Conservation (phyloP, 495 filamentous ascomycete genomes). For the Darksidea phi region DNA sequence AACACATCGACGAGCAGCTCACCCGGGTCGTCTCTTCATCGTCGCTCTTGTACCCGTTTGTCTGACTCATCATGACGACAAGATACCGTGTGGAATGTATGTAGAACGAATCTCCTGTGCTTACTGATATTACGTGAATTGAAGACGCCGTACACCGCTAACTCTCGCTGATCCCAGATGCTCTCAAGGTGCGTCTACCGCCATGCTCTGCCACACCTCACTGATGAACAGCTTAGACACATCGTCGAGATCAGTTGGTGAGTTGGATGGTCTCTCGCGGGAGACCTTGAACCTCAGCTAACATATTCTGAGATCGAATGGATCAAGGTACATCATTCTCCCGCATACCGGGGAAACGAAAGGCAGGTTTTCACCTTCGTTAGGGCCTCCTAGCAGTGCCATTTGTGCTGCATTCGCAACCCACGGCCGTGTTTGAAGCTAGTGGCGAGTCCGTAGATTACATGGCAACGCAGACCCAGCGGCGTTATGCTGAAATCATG, state of each 20-base stretch:
- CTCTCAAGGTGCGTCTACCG: conserved; percentile 62
- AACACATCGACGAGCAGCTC: background rate
- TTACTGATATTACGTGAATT: conserved; percentile 18
- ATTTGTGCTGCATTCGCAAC: conserved; percentile 95
- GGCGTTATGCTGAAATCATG: conserved; percentile 92
- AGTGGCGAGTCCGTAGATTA: conserved; percentile 58
- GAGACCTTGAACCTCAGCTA: background rate
- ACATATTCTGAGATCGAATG: conserved; percentile 57
- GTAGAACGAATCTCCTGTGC: conserved; percentile 21
- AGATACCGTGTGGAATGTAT: conserved; percentile 88
- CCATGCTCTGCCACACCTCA: background rate
- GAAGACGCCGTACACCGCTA: conserved; percentile 6
- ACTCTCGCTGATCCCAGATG: conserved; percentile 55
- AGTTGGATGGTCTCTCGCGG: conserved; percentile 9
- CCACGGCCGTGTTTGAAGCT: conserved; percentile 73
- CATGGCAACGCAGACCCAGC: conserved; percentile 66
- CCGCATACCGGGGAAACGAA: background rate
- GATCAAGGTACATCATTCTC: conserved; percentile 56
- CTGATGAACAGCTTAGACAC: conserved; percentile 53
- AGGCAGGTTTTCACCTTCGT: conserved; percentile 7
- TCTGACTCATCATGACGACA: conserved; percentile 65
- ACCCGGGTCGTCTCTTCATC: background rate
- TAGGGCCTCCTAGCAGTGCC: conserved; percentile 91
- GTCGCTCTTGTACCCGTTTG: background rate
- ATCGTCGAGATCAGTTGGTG: conserved; percentile 85